Base-by-base conservation (phyloP, 495 filamentous ascomycete genomes). In the Podospora conica region DNA sequence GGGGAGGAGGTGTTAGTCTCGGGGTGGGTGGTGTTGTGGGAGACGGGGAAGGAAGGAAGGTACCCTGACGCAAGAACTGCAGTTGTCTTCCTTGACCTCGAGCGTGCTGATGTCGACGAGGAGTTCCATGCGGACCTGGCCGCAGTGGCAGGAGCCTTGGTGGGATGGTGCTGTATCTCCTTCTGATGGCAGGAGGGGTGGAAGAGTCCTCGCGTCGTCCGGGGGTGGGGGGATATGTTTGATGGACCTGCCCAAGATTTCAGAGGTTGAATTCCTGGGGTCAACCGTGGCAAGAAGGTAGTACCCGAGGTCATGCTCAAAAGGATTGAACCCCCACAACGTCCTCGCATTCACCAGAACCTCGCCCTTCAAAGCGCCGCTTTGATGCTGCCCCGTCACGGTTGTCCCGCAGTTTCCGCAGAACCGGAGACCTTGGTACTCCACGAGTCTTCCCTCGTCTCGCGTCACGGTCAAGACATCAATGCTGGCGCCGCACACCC, bases 21-120 rank as follows among this genome's bases (percentile, higher is more conserved):
- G 12, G 25, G 2, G 3, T 27, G 25, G 25, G 2, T 3, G 3
- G 6, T 27, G 2, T 6, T 3, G 3, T 27, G 40, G 31, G 5
- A 28, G 25, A 53, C 12, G 31, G 25, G 56, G 1, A 22, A 5
- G 55, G 7, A 6, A 12, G 28, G 29, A 23, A 48, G 63, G 1
- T 61, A 72, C 70, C 12, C 70, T 65, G 10, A 64, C 63, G 23
- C 70, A 72, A 3, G 60, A 66, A 53, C 70, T 72, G 56, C 70
- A 72, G 48, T 70, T 72, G 31, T 72, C 70, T 53, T 70, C 68
- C 48, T 66, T 66, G 4, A 68, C 18, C 25, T 65, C 57, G 9
- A 61, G 31, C 11, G 58, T 58, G 7, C 56, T 9, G 15, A 68
- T 15, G 24, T 27, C 3, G n/a, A 40, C 24, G 7, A 66, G 48